A percentile compares a stretch with the other conserved stretches of the same genome.
Evolutionary conservation across 345 rosid species (phyloP).

Genomic region (Eucalyptus guilfoylei): DNA sequence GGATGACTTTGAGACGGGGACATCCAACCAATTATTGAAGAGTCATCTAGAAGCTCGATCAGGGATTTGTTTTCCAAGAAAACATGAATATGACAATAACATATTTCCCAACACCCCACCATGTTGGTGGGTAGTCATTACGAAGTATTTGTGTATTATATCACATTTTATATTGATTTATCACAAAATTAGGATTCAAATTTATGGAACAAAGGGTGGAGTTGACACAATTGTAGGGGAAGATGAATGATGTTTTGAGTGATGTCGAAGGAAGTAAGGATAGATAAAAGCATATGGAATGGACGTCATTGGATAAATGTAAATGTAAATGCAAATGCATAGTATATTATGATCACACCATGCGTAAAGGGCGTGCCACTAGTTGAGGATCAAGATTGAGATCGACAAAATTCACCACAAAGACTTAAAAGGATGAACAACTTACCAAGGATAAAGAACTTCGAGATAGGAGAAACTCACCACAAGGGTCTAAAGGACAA

Average conservation of each 20-base stretch:
- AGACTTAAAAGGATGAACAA: too few species aligned
- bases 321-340: fast-evolving
- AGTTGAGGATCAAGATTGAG: background rate
- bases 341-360: fast-evolving
- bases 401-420: background rate
- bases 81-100: background rate
- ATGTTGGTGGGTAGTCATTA: background rate
- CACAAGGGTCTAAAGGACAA: too few species aligned
- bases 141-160: background rate
- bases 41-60: background rate
- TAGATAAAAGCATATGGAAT: background rate
- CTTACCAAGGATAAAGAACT: background rate
- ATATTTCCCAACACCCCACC: background rate
- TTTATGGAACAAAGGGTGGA: background rate
- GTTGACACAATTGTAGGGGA: background rate
- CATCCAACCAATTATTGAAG: background rate
- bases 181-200: background rate
- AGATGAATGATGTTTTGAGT: background rate
- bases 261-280: background rate
- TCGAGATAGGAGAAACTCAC: background rate
- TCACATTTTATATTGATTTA: background rate
- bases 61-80: background rate
- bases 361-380: background rate
- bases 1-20: background rate
- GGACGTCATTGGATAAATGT: background rate